Conservation (phyloP, 164 flowering plant genomes). For the Cinnamomum chago region DNA sequence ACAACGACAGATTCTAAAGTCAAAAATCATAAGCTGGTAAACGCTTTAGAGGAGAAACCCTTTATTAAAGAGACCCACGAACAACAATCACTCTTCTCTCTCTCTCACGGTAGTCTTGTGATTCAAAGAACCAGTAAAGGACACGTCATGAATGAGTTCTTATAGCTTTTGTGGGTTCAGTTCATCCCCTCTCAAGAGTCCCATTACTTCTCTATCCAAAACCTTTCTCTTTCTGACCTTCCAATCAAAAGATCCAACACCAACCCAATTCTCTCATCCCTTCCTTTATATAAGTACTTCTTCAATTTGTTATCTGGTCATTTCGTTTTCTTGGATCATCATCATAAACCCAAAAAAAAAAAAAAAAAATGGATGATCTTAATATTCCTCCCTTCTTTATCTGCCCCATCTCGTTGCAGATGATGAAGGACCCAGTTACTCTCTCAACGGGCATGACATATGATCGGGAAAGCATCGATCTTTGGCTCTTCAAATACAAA, state of each 20-base stretch:
- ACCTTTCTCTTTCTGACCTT: not conserved
- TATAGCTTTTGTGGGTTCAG: not conserved
- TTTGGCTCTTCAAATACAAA: constrained; percentile 51
- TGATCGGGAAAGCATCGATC: constrained; percentile 63
- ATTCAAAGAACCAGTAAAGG: not conserved
- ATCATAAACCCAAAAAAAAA: not conserved
- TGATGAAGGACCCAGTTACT: constrained; percentile 77
- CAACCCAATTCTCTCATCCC: not conserved
- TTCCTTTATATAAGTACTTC: constrained; percentile 2
- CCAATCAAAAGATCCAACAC: not conserved
- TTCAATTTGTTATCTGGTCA: not conserved
- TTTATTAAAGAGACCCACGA: too few species aligned
- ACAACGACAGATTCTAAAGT: not conserved
- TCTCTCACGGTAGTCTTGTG: constrained; percentile 6
- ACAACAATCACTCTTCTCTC: not conserved
- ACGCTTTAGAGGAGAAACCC: not conserved
- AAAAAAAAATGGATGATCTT: constrained; percentile 33
- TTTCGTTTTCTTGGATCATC: not conserved
- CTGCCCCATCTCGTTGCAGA: constrained; percentile 67
- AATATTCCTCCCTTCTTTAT: constrained; percentile 56
- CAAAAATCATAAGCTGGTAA: constrained; percentile 4
- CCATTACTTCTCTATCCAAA: not conserved
- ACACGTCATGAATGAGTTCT: not conserved
- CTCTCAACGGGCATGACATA: constrained; percentile 62
- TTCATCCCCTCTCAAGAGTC: constrained; percentile 1